Evolutionary conservation across 2,329 filamentous ascomycete genomes (phyloP), one percentile per base, ranked within the genome.

Genomic region (Dryadomyces quercivorus): DNA sequence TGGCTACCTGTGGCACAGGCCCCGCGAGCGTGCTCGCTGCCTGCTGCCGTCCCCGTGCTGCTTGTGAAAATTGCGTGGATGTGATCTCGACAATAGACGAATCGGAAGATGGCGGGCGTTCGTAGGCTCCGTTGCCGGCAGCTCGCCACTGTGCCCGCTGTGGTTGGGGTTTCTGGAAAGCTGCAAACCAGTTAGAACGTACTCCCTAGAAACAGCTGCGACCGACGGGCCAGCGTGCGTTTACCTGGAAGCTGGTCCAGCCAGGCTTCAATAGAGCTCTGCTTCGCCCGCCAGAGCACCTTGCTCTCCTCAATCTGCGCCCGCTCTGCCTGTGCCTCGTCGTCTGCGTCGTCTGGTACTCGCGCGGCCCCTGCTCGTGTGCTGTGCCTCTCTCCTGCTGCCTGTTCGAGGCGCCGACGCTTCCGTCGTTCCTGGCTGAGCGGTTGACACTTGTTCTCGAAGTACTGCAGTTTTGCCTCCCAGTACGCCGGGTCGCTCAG

Each of bases 41-140:
- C 13, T 5, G 16, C n/a, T 34, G 49, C 16, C 43, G 44, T 8
- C 40, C 43, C 12, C 16, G 45, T 5, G 47, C 48, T 3, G 52
- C 49, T 10, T 50, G 50, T 15, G 50, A 52, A 20, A 58, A 58
- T 38, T 58, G 57, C 4, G 49, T 42, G 9, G 55, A 42, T 1
- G 57, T 55, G 21, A 58, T 58, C 34, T 58, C 57, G 9, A 58
- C 47, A 21, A 58, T 42, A 16, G 57, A 58, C 43, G 57, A 56
- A 20, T 50, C 55, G 13, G 55, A 52, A 18, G 49, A 22, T 2
- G 42, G 26, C 16, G 20, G 22, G 20, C 9, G 13, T 10, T 48
- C 8, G 6, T n/a, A 31, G 46, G 7, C 20, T 22, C 22, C 26
- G 8, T 31, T 31, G 26, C 26, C 26, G 8, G 26, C 26, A 31